These are phyloP conservation scores for Clausena lansium DNA, from an alignment of 345 rosid genomes.

Conservation along the genomic window DNA sequence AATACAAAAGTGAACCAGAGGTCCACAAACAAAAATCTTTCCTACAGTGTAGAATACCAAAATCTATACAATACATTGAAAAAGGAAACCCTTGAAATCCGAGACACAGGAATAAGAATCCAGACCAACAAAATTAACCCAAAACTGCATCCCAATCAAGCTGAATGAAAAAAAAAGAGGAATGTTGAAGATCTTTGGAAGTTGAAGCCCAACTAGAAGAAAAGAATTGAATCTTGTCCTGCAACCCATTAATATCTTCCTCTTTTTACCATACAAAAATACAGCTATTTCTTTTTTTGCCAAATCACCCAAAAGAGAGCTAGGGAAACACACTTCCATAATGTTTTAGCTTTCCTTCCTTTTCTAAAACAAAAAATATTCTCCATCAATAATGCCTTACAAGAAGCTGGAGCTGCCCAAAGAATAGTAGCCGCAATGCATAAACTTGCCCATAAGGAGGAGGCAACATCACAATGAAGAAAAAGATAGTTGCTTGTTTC, in stretches of 20 bases:
- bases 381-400: not conserved
- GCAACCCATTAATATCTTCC: not conserved
- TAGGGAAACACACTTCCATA: not conserved
- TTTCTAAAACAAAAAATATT: not conserved
- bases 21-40: too few relatives aligned
- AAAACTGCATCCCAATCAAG: not conserved
- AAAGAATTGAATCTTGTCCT: not conserved
- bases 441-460: not conserved
- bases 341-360: not conserved
- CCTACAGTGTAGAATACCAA: not conserved
- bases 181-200: not conserved
- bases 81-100: not conserved
- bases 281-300: not conserved
- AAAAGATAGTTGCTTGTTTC: too few relatives aligned
- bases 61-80: not conserved
- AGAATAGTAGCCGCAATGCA: not conserved
- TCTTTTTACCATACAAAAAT: not conserved
- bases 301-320: not conserved
- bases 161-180: not conserved
- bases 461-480: not conserved
- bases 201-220: not conserved
- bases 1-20: too few relatives aligned
- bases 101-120: not conserved
- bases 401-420: not conserved
- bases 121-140: not conserved